Percentiles rank a stretch among this genome's conserved stretches.
phyloP scores from a whole-genome alignment of 2,329 filamentous ascomycete species.

The Venturia effusa region DNA sequence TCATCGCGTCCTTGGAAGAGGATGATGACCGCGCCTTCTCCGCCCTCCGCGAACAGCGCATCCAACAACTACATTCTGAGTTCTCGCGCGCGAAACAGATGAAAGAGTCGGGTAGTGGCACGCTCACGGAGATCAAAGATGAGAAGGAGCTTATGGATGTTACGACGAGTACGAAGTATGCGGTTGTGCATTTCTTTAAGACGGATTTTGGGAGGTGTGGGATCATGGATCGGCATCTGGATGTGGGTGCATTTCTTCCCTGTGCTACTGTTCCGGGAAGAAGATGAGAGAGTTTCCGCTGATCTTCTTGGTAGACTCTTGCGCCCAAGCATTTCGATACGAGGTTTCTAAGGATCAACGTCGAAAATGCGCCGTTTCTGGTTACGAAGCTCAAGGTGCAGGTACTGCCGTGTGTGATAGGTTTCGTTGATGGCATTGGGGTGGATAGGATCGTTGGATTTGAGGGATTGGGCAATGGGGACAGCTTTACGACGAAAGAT shows the following conservation, averaged over 20 bases:
- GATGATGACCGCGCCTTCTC: slow-evolving; percentile 43
- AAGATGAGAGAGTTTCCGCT: neutral
- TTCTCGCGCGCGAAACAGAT: slow-evolving; percentile 41
- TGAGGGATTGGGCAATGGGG: slow-evolving; percentile 43
- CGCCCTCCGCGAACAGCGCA: slow-evolving; percentile 44
- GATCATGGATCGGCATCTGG: slow-evolving; percentile 50
- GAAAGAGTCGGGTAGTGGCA: slow-evolving; percentile 40
- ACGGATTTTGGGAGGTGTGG: slow-evolving; percentile 51
- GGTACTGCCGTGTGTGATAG: slow-evolving; percentile 47
- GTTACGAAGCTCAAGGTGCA: slow-evolving; percentile 47
- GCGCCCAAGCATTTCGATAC: slow-evolving; percentile 49
- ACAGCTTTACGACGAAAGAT: slow-evolving; percentile 44
- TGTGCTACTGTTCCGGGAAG: neutral
- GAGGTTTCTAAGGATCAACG: slow-evolving; percentile 46
- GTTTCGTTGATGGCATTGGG: slow-evolving; percentile 44
- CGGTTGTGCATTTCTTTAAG: slow-evolving; percentile 54
- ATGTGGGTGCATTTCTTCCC: slow-evolving; percentile 21
- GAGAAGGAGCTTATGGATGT: slow-evolving; percentile 50
- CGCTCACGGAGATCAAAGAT: slow-evolving; percentile 43
- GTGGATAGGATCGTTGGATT: slow-evolving; percentile 49
- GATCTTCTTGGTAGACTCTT: slow-evolving; percentile 26
- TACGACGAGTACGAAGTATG: slow-evolving; percentile 46
- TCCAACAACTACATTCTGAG: slow-evolving; percentile 48
- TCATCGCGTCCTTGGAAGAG: slow-evolving; percentile 46
- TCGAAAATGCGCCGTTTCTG: slow-evolving; percentile 49